phyloP scores from a whole-genome alignment of 2,329 filamentous ascomycete genomes.

The Epichloe sp. region DNA sequence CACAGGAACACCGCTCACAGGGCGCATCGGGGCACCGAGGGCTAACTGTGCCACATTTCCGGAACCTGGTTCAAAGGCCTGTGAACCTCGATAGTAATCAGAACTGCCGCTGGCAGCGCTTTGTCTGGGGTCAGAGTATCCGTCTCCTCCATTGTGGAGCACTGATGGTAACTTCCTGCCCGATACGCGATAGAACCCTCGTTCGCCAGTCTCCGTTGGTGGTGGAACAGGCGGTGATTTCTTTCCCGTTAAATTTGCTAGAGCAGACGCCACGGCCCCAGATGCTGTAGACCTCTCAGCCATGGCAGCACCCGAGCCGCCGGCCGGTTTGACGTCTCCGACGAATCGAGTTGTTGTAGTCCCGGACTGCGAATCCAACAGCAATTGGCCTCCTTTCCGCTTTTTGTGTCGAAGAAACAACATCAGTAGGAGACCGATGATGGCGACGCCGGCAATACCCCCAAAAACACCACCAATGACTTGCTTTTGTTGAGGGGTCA shows the following conservation, averaged over 20 bases:
- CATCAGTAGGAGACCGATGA: constrained; percentile 41
- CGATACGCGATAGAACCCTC: constrained; percentile 51
- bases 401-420: constrained; percentile 44
- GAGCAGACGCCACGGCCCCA: constrained; percentile 31
- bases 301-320: constrained; percentile 25
- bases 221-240: constrained; percentile 17
- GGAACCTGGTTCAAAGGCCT: constrained; percentile 26
- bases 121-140: constrained; percentile 39
- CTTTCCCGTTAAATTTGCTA: constrained; percentile 33
- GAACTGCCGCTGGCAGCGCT: constrained; percentile 36
- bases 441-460: constrained; percentile 42
- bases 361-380: constrained; percentile 26
- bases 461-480: constrained; percentile 45
- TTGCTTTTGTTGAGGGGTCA: constrained; percentile 22
- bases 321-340: constrained; percentile 11
- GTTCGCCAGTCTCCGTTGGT: constrained; percentile 29
- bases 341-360: constrained; percentile 7
- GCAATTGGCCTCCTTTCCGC: constrained; percentile 28
- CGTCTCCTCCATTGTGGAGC: constrained; percentile 47
- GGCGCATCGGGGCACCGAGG: constrained; percentile 44
- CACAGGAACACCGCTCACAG: constrained; percentile 45
- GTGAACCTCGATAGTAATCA: constrained; percentile 40
- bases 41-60: constrained; percentile 29
- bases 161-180: constrained; percentile 53
- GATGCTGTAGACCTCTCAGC: constrained; percentile 27